Percentiles rank a stretch among this genome's conserved stretches.
Conservation (phyloP, 2,329 filamentous ascomycete genomes). For the Aspergillus cejpii region DNA sequence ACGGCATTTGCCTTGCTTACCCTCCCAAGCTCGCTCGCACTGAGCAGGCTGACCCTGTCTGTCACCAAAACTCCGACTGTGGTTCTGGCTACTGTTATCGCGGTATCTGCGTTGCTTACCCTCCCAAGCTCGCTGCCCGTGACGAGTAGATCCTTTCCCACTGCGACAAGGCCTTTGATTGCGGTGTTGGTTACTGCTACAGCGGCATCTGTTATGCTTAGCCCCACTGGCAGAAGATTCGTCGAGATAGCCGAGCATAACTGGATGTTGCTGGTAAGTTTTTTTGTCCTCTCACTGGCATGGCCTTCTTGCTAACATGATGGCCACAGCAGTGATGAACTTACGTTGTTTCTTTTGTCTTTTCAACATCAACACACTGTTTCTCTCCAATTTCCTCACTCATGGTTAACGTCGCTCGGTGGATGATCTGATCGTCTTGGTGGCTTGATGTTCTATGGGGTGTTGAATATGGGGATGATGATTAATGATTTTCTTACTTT, state of each 20-base stretch:
- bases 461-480: not conserved
- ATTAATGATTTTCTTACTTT: not conserved
- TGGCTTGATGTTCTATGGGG: not conserved
- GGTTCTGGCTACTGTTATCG: constrained; percentile 1
- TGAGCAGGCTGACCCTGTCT: not conserved
- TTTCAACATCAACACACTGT: not conserved
- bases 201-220: constrained; percentile 2
- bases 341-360: not conserved
- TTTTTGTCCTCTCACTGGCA: not conserved
- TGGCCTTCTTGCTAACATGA: not conserved
- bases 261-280: not conserved
- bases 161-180: not conserved
- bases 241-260: not conserved
- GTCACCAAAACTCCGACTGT: constrained; percentile 2
- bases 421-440: not conserved
- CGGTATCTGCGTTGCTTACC: constrained; percentile 2
- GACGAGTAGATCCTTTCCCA: not conserved
- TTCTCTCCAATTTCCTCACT: not conserved
- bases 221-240: not conserved
- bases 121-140: not conserved
- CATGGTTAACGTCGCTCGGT: not conserved
- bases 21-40: not conserved
- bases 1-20: constrained; percentile 5
- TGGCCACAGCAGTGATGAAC: not conserved
- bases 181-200: constrained; percentile 1